A percentile compares a stretch with the other conserved stretches of the same genome.
phyloP scores from a whole-genome alignment of 352 stramenopile genomes.

The Nothophytophthora sp. region DNA sequence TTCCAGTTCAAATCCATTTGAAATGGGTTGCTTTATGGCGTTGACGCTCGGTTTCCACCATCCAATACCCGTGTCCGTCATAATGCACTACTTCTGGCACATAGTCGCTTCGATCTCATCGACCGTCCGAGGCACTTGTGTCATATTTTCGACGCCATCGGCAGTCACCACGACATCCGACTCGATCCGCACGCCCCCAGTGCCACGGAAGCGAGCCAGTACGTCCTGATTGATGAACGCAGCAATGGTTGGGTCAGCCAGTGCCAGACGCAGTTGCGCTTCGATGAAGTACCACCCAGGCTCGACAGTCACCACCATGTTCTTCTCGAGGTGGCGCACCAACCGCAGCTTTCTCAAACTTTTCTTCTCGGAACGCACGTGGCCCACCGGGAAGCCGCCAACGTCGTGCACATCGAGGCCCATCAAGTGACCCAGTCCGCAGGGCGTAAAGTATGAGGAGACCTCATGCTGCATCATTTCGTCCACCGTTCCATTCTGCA shows the following conservation, averaged over 20 bases:
- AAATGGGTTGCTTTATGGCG: too few relatives aligned
- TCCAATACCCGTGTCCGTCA: too few relatives aligned
- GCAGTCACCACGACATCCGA: constrained; percentile 96
- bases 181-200: constrained; percentile 96
- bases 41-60: too few relatives aligned
- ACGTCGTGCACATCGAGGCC: constrained; percentile 98
- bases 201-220: constrained; percentile 88
- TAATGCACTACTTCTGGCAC: constrained; percentile 43
- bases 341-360: constrained; percentile 88
- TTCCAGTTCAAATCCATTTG: too few relatives aligned
- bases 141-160: constrained; percentile 95
- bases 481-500: constrained; percentile 88
- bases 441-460: constrained; percentile 97
- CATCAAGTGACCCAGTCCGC: constrained; percentile 97
- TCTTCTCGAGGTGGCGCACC: constrained; percentile 88
- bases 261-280: constrained; percentile 89
- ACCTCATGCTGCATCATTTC: constrained; percentile 94
- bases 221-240: constrained; percentile 83
- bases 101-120: constrained; percentile 95
- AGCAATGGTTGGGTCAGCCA: constrained; percentile 68
- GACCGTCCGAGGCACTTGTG: constrained; percentile 91
- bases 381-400: constrained; percentile 74
- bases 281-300: constrained; percentile 99
- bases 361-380: constrained; percentile 42
- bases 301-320: constrained; percentile 97